These are phyloP conservation scores for Aureobasidium sp. DNA, from an alignment of 2,329 filamentous ascomycete genomes.

Conservation along the genomic window DNA sequence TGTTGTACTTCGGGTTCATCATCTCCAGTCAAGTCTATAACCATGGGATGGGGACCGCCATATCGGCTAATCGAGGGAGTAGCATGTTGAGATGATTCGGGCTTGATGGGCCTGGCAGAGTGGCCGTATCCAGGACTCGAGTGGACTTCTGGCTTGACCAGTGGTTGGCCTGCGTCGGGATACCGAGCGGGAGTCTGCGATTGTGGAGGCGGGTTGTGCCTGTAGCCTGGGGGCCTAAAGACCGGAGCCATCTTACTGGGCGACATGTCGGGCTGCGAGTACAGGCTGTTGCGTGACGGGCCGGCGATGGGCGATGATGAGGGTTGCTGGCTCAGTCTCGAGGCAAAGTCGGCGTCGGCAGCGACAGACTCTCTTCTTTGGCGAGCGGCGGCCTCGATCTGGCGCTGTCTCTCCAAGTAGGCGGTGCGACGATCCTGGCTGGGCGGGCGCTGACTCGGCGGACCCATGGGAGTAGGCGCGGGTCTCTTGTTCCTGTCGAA, in stretches of 20 bases:
- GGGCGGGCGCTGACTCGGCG: conserved; percentile 16
- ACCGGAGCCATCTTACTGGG: conserved; percentile 15
- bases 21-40: conserved; percentile 7
- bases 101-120: neutral
- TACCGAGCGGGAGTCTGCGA: neutral
- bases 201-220: conserved; percentile 11
- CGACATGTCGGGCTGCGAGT: neutral
- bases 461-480: conserved; percentile 15
- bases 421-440: conserved; percentile 6
- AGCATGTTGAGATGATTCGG: neutral
- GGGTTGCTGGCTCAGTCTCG: conserved; percentile 22
- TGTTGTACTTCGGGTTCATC: conserved; percentile 2
- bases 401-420: conserved; percentile 11
- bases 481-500: conserved; percentile 19
- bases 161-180: neutral
- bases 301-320: conserved; percentile 4
- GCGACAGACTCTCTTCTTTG: conserved; percentile 18
- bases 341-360: conserved; percentile 24
- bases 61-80: neutral
- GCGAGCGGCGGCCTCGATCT: conserved; percentile 15
- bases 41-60: neutral
- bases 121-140: neutral
- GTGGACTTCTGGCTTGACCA: conserved; percentile 8
- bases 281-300: neutral
- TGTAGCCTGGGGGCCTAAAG: conserved; percentile 20